A percentile compares a stretch with the other conserved stretches of the same genome.
Conservation (phyloP, 257 asterid genomes). For the Buddleja alternifolia region DNA sequence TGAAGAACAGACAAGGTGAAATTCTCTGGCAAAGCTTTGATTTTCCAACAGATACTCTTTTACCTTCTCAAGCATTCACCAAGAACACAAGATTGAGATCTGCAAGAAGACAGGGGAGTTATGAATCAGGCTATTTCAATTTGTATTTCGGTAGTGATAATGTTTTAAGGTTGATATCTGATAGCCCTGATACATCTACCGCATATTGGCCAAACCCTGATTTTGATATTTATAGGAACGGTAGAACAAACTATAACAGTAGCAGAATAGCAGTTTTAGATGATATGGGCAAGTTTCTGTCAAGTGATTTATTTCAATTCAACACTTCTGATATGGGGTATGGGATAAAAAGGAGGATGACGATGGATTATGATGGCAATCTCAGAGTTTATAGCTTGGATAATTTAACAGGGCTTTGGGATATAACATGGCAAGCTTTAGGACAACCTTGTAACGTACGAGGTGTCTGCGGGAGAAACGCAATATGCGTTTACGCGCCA, state of each 20-base stretch:
- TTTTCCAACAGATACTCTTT: conserved; percentile 61
- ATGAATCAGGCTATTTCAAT: conserved; percentile 58
- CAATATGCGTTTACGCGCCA: conserved; percentile 51
- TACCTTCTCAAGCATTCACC: conserved; percentile 63
- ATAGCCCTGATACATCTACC: conserved; percentile 59
- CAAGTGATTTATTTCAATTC: conserved; percentile 56
- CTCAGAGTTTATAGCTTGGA: conserved; percentile 62
- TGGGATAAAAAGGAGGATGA: conserved; percentile 56
- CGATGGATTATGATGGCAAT: conserved; percentile 69
- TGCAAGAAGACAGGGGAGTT: conserved; percentile 41
- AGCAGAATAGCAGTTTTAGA: conserved; percentile 62
- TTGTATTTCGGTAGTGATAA: conserved; percentile 63
- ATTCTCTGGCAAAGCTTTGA: conserved; percentile 73
- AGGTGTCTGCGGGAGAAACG: conserved; percentile 72
- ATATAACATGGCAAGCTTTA: conserved; percentile 63
- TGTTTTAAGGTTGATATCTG: conserved; percentile 56
- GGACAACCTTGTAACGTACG: conserved; percentile 49
- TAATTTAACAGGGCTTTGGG: conserved; percentile 63
- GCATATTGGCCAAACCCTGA: conserved; percentile 74
- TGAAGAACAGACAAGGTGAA: conserved; percentile 37
- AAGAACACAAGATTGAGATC: conserved; percentile 58
- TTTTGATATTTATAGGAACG: conserved; percentile 24
- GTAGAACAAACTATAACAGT: conserved; percentile 68
- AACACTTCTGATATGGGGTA: conserved; percentile 60
- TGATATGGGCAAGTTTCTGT: conserved; percentile 50